Evolutionary conservation across 2,329 filamentous ascomycete genomes (phyloP).

Genomic region (Trichoderma pleuroti): DNA sequence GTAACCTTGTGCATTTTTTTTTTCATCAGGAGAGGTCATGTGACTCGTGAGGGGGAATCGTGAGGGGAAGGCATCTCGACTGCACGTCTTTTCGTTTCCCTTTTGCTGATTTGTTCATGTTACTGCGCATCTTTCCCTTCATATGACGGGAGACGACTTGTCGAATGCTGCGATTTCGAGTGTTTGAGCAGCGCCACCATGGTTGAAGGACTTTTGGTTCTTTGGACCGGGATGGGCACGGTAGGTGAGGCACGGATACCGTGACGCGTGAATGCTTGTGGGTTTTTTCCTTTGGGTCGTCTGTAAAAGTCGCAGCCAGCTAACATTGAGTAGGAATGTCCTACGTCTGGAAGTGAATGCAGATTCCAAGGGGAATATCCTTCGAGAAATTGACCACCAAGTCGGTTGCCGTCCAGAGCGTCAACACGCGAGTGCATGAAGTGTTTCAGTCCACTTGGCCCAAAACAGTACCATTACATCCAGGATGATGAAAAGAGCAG

Average conservation of each 20-base stretch:
- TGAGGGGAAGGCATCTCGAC: constrained; percentile 18
- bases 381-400: neutral
- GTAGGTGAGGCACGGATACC: neutral
- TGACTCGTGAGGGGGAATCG: constrained; percentile 18
- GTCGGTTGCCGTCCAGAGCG: neutral
- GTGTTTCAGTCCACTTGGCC: neutral
- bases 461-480: neutral
- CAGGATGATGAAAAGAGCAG: neutral
- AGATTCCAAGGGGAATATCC: neutral
- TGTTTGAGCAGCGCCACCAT: neutral
- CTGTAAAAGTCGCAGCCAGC: neutral
- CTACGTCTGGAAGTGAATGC: neutral
- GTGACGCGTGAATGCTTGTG: neutral
- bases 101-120: neutral
- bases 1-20: constrained; percentile 9
- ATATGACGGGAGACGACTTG: neutral
- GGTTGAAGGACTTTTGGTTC: neutral
- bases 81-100: neutral
- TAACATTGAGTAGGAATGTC: neutral
- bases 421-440: neutral
- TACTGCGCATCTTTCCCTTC: neutral
- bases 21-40: constrained; percentile 15
- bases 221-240: neutral
- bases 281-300: neutral
- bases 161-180: neutral